A percentile compares a stretch with the other conserved stretches of the same genome.
These are phyloP conservation scores for Penicillium steckii DNA, from an alignment of 495 filamentous ascomycete species.

Conservation along the genomic window DNA sequence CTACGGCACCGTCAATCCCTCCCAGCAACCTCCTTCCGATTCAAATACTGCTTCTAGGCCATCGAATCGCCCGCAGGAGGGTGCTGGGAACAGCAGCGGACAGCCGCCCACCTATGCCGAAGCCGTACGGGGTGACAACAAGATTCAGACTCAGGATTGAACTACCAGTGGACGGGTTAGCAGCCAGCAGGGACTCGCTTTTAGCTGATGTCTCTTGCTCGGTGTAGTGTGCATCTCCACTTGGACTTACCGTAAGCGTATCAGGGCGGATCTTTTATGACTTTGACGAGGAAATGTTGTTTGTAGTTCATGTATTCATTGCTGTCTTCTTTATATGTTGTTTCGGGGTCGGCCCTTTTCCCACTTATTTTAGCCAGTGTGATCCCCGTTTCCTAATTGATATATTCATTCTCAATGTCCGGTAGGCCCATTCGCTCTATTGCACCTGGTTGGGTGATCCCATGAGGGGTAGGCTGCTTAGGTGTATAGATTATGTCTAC, in stretches of 20 bases:
- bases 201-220: background rate
- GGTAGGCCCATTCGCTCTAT: background rate
- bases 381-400: too few relatives aligned
- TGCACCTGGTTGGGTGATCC: too few relatives aligned
- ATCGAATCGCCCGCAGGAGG: slow-evolving; percentile 27
- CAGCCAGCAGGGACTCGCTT: background rate
- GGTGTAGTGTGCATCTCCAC: background rate
- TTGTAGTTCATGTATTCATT: slow-evolving; percentile 1
- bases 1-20: slow-evolving; percentile 37
- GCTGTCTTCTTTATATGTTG: background rate
- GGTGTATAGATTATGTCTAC: too few relatives aligned
- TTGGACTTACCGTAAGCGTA: background rate
- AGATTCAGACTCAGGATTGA: slow-evolving; percentile 75
- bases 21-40: slow-evolving; percentile 20
- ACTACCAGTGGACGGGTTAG: background rate
- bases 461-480: too few relatives aligned
- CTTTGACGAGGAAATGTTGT: slow-evolving; percentile 12
- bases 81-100: slow-evolving; percentile 31
- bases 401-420: background rate
- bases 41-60: slow-evolving; percentile 7
- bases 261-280: slow-evolving; percentile 8
- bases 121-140: slow-evolving; percentile 83
- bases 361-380: too few relatives aligned
- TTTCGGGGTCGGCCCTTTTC: background rate
- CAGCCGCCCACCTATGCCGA: slow-evolving; percentile 79